Conservation (phyloP, 2,329 filamentous ascomycete genomes). For the Pestalotiopsis sp. region DNA sequence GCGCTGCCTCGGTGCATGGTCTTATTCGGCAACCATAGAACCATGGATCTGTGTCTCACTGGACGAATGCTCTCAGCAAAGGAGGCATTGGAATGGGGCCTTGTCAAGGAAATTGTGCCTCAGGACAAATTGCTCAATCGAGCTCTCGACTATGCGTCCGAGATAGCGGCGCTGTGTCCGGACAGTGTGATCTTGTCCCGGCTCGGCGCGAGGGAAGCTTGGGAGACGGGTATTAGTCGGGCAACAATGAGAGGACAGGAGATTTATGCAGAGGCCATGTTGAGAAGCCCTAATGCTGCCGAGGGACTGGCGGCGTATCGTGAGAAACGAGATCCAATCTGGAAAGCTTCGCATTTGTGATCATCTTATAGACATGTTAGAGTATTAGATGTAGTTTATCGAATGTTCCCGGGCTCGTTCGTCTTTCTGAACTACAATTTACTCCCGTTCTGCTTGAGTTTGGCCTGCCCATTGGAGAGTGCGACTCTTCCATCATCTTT, state of each 20-base stretch:
- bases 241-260: slow-evolving; percentile 37
- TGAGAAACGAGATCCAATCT: slow-evolving; percentile 33
- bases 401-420: not conserved
- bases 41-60: slow-evolving; percentile 35
- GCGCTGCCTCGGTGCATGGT: slow-evolving; percentile 52
- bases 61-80: slow-evolving; percentile 26
- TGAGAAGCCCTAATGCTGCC: slow-evolving; percentile 28
- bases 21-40: slow-evolving; percentile 35
- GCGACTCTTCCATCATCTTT: slow-evolving; percentile 29
- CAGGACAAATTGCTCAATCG: slow-evolving; percentile 31
- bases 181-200: slow-evolving; percentile 37
- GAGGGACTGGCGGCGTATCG: slow-evolving; percentile 23
- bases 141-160: slow-evolving; percentile 30
- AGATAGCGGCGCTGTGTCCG: slow-evolving; percentile 34
- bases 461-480: slow-evolving; percentile 38
- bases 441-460: slow-evolving; percentile 28
- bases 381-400: not conserved
- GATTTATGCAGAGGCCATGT: slow-evolving; percentile 31
- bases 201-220: slow-evolving; percentile 33
- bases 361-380: not conserved
- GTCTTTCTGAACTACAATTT: slow-evolving; percentile 22
- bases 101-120: slow-evolving; percentile 31
- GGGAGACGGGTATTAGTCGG: slow-evolving; percentile 36
- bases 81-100: slow-evolving; percentile 35
- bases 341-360: slow-evolving; percentile 30